Evolutionary conservation across 495 filamentous ascomycete genomes (phyloP), one percentile per base, ranked within the genome.

Genomic region (Penicilliopsis zonata): DNA sequence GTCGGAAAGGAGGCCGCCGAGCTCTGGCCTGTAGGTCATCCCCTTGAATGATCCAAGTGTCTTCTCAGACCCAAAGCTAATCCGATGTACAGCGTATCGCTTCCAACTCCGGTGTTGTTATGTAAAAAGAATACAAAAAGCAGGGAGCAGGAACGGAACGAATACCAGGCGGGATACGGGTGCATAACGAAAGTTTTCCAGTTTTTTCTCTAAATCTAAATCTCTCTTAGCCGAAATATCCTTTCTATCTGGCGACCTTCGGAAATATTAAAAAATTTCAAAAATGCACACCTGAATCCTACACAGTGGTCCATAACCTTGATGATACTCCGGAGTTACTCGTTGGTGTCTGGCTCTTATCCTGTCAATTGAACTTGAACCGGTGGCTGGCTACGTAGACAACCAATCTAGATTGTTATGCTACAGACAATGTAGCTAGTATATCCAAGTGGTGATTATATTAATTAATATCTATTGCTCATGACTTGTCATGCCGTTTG

Each of bases 1-100:
- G 92, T 99, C 58, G 90, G 92, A 60, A 99, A 98, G 80, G 90
- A 98, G 67, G 92, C 90, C 61, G 90, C 90, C 63, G 90, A 98
- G 71, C 76, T 96, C 55, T 98, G 90, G 90, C 90, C 90, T 62
- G 82, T 88, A 70, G 64, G 80, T 67, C 37, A n/a, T 15, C 7
- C 28, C 17, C 9, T 18, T 14, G 21, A 35, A 28, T 8, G 10
- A 29, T 26, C 7, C 35, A 17, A 27, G 31, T 15, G n/a, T 22
- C n/a, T 9, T 0, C 3, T 18, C 10, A 5, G 26, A 10, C 4
- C 17, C 25, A 33, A 37, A 33, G 35, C 24, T 8, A 7, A 5
- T n/a, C 19, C n/a, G 14, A 5, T 24, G 7, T 38, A 20, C 36
- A 87, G 82, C 90, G 90, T 94, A 98, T 96, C 66, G 90, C 90